Evolutionary conservation across 805 yeast genomes (phyloP), one percentile per base, ranked within the genome.

Genomic region (Cyberlindnera bimundalis): DNA sequence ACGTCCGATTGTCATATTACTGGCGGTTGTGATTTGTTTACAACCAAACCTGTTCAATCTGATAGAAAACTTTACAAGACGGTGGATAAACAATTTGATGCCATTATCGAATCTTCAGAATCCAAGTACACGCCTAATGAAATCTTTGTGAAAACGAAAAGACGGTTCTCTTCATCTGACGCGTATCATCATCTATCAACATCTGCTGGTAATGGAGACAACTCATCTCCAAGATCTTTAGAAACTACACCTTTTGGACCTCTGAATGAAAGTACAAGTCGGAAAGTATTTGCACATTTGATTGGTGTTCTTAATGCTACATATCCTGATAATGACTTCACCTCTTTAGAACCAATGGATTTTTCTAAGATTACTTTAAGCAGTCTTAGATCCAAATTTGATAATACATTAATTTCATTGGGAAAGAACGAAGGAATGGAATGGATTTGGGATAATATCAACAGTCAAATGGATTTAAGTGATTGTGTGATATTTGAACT

Each of bases 261-360:
- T 0, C 70, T 93, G 25, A 84, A 83, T 55, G 83, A 82, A 52
- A 78, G 83, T n/a, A 79, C 93, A 2, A 84, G 95, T 33, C 75
- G 96, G 48, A 83, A 88, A 61, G 81, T 90, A 2, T 93, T 91
- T 67, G 93, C 96, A 0, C 86, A 90, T 58, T 68, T 93, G 35
- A 86, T 93, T 44, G 93, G 95, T 1, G 89, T 90, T 26, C 70
- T 93, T 39, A 93, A 93, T 61, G 85, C 95, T 7, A 82, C 95
- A 5, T 91, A 86, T 58, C 98, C 99, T 1, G 99, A 93, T 60
- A 96, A 93, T 56, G 99, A 93, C 58, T 93, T 91, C 55, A 76
- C 95, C 11, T 75, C 83, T 19, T 74, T 93, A 47, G 88, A 86
- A 56, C 99, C 99, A 2, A 70, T 42, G 45, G 82, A 79, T 60